Conservation (phyloP, 345 rosid species). For the Linum usitatissimum region DNA sequence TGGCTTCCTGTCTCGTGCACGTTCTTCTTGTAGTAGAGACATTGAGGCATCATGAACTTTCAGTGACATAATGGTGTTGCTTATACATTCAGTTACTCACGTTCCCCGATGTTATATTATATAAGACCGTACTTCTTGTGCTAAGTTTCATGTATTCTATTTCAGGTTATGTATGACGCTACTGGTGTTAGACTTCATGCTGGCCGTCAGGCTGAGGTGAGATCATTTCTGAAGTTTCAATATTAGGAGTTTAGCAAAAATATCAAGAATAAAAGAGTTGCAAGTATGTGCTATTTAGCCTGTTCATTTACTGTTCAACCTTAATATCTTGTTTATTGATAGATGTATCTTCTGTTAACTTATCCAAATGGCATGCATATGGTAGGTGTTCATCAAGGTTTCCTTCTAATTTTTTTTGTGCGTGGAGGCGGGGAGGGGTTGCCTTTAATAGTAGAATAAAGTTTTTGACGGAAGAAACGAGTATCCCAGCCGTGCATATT, state of each 20-base stretch:
- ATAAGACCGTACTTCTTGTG: conserved; percentile 1
- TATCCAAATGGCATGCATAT: neutral
- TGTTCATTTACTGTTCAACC: neutral
- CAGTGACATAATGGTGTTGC: neutral
- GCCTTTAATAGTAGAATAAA: no score
- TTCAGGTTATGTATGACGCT: conserved; percentile 71
- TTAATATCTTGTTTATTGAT: neutral
- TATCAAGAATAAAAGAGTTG: neutral
- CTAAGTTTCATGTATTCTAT: conserved; percentile 3
- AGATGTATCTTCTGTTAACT: neutral
- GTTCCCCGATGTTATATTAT: neutral
- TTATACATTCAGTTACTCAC: neutral
- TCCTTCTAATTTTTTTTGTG: no score
- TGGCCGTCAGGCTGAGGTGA: conserved; percentile 64
- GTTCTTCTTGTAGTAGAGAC: neutral
- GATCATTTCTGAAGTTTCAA: neutral
- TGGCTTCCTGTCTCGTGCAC: neutral
- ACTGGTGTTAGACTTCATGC: conserved; percentile 60
- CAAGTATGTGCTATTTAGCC: no score
- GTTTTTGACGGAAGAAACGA: no score
- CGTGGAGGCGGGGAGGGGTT: no score
- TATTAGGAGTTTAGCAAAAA: neutral
- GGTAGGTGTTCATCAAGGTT: no score
- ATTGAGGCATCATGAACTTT: neutral
- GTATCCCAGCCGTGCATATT: no score